Evolutionary conservation across 176 grass and related monocot genomes (phyloP), one percentile per base, ranked within the genome.

Genomic region (Avena sativa): DNA sequence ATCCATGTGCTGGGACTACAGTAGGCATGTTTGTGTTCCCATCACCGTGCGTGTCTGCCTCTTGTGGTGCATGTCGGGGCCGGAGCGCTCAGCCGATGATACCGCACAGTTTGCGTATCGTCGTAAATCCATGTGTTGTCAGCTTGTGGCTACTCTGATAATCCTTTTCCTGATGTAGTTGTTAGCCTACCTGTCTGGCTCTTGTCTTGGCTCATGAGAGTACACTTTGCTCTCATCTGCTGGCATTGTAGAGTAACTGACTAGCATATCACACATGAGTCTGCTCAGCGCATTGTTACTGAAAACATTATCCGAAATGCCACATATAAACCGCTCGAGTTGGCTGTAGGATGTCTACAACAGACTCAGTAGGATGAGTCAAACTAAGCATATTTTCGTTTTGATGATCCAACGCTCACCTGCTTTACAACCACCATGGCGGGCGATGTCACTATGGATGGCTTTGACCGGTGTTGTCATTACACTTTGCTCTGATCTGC

Each of bases 171-270:
- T 30, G 77, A 61, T 25, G 53, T 13, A 20, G 9, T 13, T 69
- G 80, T 82, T 12, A 61, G 53, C 66, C 49, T 56, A 21, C 56
- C 17, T 50, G 78, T 74, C 17, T 4, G 78, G 8, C 2, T 4
- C 47, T n/a, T 70, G n/a, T 87, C 75, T 66, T 12, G 47, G 70
- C 30, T 83, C 79, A 64, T 74, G 66, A 26, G 85, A 52, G 36
- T 3, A 52, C 1, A 25, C 12, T 57, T 20, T 23, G 40, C 3
- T 61, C 43, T n/a, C 25, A 74, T 81, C 12, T 34, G 21, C 21
- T 50, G 25, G 26, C 8, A 10, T 5, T 25, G 6, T 19, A 11
- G 12, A 80, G 38, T 17, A 17, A 23, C 4, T n/a, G 13, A 48
- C 46, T 6, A 9, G 5, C 6, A 6, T 43, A 43, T 73, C 1